Percentiles rank a stretch among this genome's conserved stretches.
phyloP scores from a whole-genome alignment of 495 filamentous ascomycete genomes.

The Darksidea phi region DNA sequence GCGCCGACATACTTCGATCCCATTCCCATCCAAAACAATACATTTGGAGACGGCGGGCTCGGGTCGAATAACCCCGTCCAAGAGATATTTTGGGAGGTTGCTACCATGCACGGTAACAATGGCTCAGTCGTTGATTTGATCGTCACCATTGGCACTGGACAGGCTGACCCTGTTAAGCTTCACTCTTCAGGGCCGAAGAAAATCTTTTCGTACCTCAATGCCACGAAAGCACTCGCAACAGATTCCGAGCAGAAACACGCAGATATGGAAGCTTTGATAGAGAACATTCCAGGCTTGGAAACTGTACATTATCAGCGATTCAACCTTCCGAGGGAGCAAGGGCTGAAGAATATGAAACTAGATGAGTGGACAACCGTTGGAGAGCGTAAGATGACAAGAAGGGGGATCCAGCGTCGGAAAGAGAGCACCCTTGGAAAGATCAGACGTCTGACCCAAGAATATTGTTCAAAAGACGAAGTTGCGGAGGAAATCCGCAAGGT shows the following conservation, averaged over 20 bases:
- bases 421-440: not conserved
- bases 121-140: not conserved
- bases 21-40: constrained; percentile 6
- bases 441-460: not conserved
- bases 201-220: not conserved
- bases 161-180: not conserved
- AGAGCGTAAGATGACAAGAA: not conserved
- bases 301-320: not conserved
- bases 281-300: not conserved
- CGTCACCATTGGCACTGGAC: not conserved
- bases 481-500: not conserved
- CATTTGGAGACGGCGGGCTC: constrained; percentile 25
- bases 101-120: not conserved
- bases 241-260: not conserved
- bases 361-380: not conserved
- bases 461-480: not conserved
- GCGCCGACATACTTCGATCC: constrained; percentile 41
- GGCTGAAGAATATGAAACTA: not conserved
- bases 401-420: not conserved
- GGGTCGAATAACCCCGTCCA: constrained; percentile 25
- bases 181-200: not conserved
- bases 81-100: constrained; percentile 15
- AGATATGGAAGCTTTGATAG: not conserved
- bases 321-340: not conserved
- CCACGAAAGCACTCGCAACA: not conserved